Base-by-base conservation (phyloP, 352 stramenopile genomes). In the Achlya hypogyna region DNA sequence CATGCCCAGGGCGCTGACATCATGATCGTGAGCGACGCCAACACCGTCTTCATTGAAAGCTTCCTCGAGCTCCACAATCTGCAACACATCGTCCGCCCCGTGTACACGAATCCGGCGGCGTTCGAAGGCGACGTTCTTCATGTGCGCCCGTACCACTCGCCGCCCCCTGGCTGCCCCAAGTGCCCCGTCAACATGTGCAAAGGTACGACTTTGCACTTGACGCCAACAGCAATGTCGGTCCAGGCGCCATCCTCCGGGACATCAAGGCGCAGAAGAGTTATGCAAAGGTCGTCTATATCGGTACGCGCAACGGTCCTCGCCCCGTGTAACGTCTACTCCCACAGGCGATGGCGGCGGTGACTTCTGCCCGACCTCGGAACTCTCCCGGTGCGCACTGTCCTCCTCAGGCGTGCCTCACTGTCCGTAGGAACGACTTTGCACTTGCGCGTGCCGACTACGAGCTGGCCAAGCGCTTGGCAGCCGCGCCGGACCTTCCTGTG, bases 181-280 rank as follows among this genome's bases (percentile, higher is more conserved):
- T 93, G 82, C 22, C 85, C 81, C 0, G 69, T 74, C 29, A 91
- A 93, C 67, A 91, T 93, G 82, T 93, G 85, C 74, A 93, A 93
- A 68, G 85, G 82, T 51, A 59, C 42, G 35, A 49, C n/a, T n/a
- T 29, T 29, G 27, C 34, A 54, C 18, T 53, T 49, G 49, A 14
- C 29, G 49, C 14, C 49, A 16, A 16, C 29, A 16, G 6, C 16
- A 8, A 54, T 54, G 29, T 1, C 6, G 34, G 31, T n/a, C 12
- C 66, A 76, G 73, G 80, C 1, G 34, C 40, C 2, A 89, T 93
- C 38, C 62, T 91, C 27, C 78, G 88, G 16, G 42, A 49, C 1
- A 75, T 93, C 43, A 77, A 74, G 18, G 62, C 12, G 0, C 45
- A 69, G 5, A 72, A 73, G 1, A n/a, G 14, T 0, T 88, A 80